Conservation (phyloP, 371 early-diverging fungal genomes). For the Syncephalastrum sp. region DNA sequence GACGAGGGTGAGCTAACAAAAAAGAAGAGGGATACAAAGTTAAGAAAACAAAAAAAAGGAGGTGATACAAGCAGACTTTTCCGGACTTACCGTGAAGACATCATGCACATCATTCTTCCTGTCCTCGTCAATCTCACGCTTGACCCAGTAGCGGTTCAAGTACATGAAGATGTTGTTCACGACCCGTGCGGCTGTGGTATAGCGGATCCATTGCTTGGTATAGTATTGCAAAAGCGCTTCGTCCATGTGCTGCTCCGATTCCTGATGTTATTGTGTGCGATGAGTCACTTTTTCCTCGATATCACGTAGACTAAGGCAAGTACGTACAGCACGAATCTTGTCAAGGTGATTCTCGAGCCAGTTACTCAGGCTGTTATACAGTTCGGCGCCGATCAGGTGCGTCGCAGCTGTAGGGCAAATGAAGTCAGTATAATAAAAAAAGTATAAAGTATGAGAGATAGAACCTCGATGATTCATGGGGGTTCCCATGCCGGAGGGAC, state of each 20-base stretch:
- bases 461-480: slow-evolving; percentile 33
- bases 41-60: slow-evolving; percentile 7
- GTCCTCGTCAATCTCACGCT: slow-evolving; percentile 93
- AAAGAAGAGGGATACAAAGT: not conserved
- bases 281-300: not conserved
- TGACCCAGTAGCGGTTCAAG: slow-evolving; percentile 97
- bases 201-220: slow-evolving; percentile 86
- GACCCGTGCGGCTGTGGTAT: slow-evolving; percentile 79
- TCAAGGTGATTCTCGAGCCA: slow-evolving; percentile 75
- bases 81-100: slow-evolving; percentile 83
- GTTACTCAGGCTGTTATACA: slow-evolving; percentile 74
- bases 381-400: slow-evolving; percentile 81
- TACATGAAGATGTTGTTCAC: slow-evolving; percentile 92
- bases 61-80: not conserved
- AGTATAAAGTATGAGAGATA: not conserved
- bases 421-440: not conserved
- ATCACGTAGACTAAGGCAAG: not conserved
- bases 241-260: slow-evolving; percentile 67
- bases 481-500: slow-evolving; percentile 8
- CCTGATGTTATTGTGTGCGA: slow-evolving; percentile 18
- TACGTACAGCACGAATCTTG: slow-evolving; percentile 35
- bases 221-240: slow-evolving; percentile 86
- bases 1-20: slow-evolving; percentile 75
- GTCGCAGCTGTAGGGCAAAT: slow-evolving; percentile 50
- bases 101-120: slow-evolving; percentile 84